A percentile compares a stretch with the other conserved stretches of the same genome.
Evolutionary conservation across 192 early-diverging fungal species (phyloP).

Genomic region (Backusella mclennaniae): DNA sequence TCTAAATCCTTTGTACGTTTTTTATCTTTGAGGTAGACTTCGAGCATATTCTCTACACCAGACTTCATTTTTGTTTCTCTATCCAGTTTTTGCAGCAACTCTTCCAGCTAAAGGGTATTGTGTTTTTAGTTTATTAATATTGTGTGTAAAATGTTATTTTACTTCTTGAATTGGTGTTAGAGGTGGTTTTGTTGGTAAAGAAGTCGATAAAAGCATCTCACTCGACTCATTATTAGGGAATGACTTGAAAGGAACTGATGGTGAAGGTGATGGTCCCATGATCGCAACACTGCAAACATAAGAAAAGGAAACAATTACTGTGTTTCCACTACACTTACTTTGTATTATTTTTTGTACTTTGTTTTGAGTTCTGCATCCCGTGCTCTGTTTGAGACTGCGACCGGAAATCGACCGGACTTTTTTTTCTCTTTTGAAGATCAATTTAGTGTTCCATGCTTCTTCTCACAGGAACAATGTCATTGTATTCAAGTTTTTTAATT

Average conservation of each 20-base stretch:
- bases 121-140: background rate
- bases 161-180: slow-evolving; percentile 9
- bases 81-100: slow-evolving; percentile 25
- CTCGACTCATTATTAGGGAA: background rate
- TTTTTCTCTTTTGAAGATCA: background rate
- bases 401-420: slow-evolving; percentile 1
- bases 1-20: slow-evolving; percentile 39
- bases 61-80: slow-evolving; percentile 37
- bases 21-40: slow-evolving; percentile 37
- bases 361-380: background rate
- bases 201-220: background rate
- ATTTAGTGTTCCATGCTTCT: background rate
- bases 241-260: slow-evolving; percentile 1
- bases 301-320: background rate
- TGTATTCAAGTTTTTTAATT: no score
- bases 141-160: background rate
- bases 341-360: no score
- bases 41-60: slow-evolving; percentile 45
- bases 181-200: background rate
- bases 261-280: slow-evolving; percentile 17
- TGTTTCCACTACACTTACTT: background rate
- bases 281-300: background rate
- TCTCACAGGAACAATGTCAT: background rate
- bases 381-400: slow-evolving; percentile 1
- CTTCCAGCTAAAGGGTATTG: slow-evolving; percentile 25